phyloP scores from a whole-genome alignment of 345 rosid species.

The Schrenkiella parvula region DNA sequence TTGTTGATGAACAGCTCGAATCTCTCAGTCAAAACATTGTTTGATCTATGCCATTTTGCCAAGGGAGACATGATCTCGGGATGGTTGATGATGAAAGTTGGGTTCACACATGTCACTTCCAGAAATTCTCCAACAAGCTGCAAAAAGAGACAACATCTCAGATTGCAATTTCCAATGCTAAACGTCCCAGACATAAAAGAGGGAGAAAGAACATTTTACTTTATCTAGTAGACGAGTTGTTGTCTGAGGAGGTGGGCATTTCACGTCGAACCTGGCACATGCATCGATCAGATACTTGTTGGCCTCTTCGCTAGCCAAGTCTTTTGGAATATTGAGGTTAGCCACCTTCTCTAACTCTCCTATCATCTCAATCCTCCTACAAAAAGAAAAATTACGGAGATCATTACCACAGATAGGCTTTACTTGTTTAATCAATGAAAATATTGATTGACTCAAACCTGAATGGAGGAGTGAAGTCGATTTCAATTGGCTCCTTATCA shows the following conservation, averaged over 20 bases:
- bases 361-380: slow-evolving; percentile 84
- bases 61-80: slow-evolving; percentile 35
- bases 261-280: slow-evolving; percentile 68
- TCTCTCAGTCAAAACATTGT: slow-evolving; percentile 76
- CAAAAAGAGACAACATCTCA: not conserved
- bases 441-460: slow-evolving; percentile 42
- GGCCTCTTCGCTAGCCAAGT: slow-evolving; percentile 75
- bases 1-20: slow-evolving; percentile 89
- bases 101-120: slow-evolving; percentile 90
- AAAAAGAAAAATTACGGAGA: not conserved
- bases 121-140: slow-evolving; percentile 97
- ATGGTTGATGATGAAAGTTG: slow-evolving; percentile 83
- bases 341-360: slow-evolving; percentile 85
- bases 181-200: not conserved
- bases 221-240: slow-evolving; percentile 87
- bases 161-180: not conserved
- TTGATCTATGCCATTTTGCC: slow-evolving; percentile 57
- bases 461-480: slow-evolving; percentile 95
- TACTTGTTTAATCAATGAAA: not conserved
- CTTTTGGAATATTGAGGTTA: slow-evolving; percentile 81
- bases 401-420: not conserved
- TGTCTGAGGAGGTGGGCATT: slow-evolving; percentile 92
- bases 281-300: slow-evolving; percentile 70
- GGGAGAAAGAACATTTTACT: slow-evolving; percentile 36
- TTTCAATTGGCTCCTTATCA: slow-evolving; percentile 86